Conservation (phyloP, 495 filamentous ascomycete genomes). For the Clavariopsis aquatica region DNA sequence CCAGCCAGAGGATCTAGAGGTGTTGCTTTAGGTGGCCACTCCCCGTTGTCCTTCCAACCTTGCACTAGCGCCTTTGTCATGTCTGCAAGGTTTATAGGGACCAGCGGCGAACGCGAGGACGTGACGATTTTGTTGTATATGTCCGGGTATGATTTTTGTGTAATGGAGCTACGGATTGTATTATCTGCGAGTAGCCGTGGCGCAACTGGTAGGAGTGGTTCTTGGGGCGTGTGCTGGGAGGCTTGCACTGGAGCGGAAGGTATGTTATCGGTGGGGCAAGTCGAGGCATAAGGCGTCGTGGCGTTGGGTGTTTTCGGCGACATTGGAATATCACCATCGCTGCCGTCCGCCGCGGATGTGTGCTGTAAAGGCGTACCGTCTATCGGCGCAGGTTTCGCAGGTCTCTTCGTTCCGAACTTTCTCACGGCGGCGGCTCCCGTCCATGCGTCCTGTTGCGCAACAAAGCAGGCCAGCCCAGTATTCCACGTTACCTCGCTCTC, state of each 20-base stretch:
- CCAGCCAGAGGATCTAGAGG: conserved; percentile 39
- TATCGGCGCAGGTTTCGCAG: no score
- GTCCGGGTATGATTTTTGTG: conserved; percentile 67
- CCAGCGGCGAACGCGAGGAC: conserved; percentile 71
- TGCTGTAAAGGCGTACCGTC: no score
- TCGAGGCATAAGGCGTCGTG: background rate
- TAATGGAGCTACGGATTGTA: conserved; percentile 73
- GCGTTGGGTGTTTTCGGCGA: background rate
- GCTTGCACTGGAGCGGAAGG: background rate
- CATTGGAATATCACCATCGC: background rate
- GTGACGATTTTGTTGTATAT: conserved; percentile 88
- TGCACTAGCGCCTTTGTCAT: conserved; percentile 79
- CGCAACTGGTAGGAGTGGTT: conserved; percentile 41
- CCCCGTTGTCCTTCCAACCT: conserved; percentile 91
- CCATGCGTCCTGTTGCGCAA: conserved; percentile 79
- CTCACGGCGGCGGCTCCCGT: conserved; percentile 61
- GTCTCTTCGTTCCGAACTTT: conserved; percentile 12
- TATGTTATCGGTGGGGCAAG: background rate
- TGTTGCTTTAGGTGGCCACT: conserved; percentile 79
- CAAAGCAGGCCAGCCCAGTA: conserved; percentile 72
- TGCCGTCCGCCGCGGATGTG: background rate
- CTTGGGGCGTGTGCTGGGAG: conserved; percentile 2
- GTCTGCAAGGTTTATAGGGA: conserved; percentile 84
- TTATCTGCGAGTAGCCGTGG: conserved; percentile 68
- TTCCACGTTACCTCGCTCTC: conserved; percentile 84